These are phyloP conservation scores for Aureobasidium sp. DNA, from an alignment of 2,329 filamentous ascomycete species.

Conservation along the genomic window DNA sequence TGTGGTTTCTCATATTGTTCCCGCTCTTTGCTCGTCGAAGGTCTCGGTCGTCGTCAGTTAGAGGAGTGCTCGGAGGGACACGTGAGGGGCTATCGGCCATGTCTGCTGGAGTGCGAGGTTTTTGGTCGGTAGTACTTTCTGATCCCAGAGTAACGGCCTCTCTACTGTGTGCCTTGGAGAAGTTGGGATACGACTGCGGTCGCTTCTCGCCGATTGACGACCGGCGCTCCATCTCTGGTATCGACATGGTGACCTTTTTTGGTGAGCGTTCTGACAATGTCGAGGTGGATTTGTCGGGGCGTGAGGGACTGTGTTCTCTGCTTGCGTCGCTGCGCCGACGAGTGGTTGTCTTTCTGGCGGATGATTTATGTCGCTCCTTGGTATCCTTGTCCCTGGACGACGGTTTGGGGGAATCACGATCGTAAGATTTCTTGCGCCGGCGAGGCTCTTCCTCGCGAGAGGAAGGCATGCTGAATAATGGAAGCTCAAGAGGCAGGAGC, in stretches of 20 bases:
- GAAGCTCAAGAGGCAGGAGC: neutral
- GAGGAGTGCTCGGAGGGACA: constrained; percentile 39
- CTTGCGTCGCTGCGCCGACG: constrained; percentile 17
- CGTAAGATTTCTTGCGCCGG: constrained; percentile 30
- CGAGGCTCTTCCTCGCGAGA: constrained; percentile 16
- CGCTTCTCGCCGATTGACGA: constrained; percentile 27
- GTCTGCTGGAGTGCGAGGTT: constrained; percentile 10
- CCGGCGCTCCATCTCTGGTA: constrained; percentile 40
- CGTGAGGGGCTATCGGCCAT: constrained; percentile 17
- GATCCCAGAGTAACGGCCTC: constrained; percentile 59
- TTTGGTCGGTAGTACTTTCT: neutral
- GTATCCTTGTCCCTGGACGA: constrained; percentile 14
- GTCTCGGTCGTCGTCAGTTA: constrained; percentile 36
- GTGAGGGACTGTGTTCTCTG: constrained; percentile 14
- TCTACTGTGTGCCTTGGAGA: constrained; percentile 88
- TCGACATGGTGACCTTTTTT: constrained; percentile 28
- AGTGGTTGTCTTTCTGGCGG: constrained; percentile 13
- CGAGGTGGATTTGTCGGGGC: constrained; percentile 12
- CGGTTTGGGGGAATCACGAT: constrained; percentile 24
- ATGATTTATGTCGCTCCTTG: constrained; percentile 18
- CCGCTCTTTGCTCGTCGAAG: constrained; percentile 35
- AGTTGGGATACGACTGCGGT: constrained; percentile 63
- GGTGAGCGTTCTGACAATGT: constrained; percentile 12
- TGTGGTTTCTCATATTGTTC: constrained; percentile 33
- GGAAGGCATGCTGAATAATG: neutral